Evolutionary conservation across 768 basidiomycete species (phyloP), one percentile per base, ranked within the genome.

Genomic region (Podaxis rugospora): DNA sequence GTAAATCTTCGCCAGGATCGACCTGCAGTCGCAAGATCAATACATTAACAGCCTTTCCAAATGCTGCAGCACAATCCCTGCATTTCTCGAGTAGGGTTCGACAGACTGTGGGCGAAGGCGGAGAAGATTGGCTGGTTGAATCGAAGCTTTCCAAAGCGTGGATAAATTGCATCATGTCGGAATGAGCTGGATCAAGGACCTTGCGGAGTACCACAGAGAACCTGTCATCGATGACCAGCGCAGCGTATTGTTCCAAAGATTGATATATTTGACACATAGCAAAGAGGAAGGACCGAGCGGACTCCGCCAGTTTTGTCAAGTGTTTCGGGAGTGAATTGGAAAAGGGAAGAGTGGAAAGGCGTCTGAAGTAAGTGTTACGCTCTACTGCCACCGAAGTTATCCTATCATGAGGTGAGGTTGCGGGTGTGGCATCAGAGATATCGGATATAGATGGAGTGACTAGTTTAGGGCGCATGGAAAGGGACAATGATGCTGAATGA

Each of bases 131-230:
- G 63, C 90, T 88, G 67, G 87, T 81, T 6, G 87, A 80, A 71
- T 99, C 96, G 71, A 98, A 98, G 4, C 87, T 87, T 70, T 98
- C 96, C 57, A 98, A 82, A 1, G 92, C 87, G 60, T 87, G 85
- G 71, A 98, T 95, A 7, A 98, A 79, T 63, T 87, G 85, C 59
- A 83, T 79, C 82, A 97, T 91, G 67, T 91, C 90, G 44, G 78
- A 73, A 69, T 86, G 88, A 1, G 94, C 92, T 11, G 93, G 90
- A 64, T 93, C 89, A 59, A 98, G 83, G 28, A 96, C 89, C 69
- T 93, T 92, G 51, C 84, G 79, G 61, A 98, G 80, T 5, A 92
- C 83, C 3, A 87, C 84, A 4, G 93, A 86, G 27, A 95, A 79
- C 21, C 92, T 85, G 55, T 95, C 92, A 68, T 94, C 88, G 62